These are phyloP conservation scores for Fragilaria crotonensis DNA, from an alignment of 108 stramenopile genomes.

Conservation along the genomic window DNA sequence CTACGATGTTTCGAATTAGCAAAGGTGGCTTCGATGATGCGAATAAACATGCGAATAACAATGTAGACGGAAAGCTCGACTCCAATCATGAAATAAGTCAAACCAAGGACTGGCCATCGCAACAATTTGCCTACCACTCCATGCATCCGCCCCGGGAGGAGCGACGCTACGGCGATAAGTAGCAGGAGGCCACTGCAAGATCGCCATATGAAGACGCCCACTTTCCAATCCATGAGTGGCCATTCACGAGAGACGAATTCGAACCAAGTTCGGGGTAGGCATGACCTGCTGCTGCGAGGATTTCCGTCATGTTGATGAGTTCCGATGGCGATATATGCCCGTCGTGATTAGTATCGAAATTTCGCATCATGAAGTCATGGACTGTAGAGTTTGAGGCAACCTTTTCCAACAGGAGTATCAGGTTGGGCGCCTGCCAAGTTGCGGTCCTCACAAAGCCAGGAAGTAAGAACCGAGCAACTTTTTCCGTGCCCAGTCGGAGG, in stretches of 20 bases:
- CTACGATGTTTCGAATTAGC: conserved; percentile 66
- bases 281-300: conserved; percentile 13
- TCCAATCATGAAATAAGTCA: conserved; percentile 63
- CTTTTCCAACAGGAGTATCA: conserved; percentile 26
- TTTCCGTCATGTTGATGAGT: conserved; percentile 28
- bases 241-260: conserved; percentile 23
- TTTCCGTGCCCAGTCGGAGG: background rate
- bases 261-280: conserved; percentile 16
- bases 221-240: conserved; percentile 62
- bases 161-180: conserved; percentile 24
- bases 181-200: conserved; percentile 47
- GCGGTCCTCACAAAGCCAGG: conserved; percentile 25
- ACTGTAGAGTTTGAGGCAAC: conserved; percentile 12
- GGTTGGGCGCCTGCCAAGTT: conserved; percentile 5
- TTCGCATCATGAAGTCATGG: conserved; percentile 14
- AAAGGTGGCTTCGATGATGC: conserved; percentile 49
- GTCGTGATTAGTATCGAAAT: conserved; percentile 28
- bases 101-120: conserved; percentile 69
- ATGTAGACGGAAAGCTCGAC: conserved; percentile 69
- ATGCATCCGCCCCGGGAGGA: conserved; percentile 70
- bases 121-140: conserved; percentile 51
- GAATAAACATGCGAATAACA: conserved; percentile 58
- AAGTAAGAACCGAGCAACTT: conserved; percentile 31
- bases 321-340: conserved; percentile 27
- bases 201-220: conserved; percentile 61